These are phyloP conservation scores for Pichia sp. DNA, from an alignment of 1,139 yeast genomes.

Conservation along the genomic window DNA sequence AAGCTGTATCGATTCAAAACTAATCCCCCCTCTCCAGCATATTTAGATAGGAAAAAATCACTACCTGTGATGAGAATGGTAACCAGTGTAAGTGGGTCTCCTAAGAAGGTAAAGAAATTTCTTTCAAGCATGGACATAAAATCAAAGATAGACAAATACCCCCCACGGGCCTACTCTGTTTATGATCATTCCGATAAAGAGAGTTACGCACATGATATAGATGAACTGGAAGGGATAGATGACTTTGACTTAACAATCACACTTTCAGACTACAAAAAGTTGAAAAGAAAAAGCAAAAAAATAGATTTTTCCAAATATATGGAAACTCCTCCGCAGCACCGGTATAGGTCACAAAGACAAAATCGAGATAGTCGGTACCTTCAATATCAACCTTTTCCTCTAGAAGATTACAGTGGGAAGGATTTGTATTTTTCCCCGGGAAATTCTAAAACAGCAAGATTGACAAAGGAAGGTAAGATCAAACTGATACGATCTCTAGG, in stretches of 20 bases:
- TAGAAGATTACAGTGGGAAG: constrained; percentile 5
- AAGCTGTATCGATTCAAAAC: constrained; percentile 9
- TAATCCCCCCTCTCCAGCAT: constrained; percentile 9
- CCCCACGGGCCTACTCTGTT: neutral
- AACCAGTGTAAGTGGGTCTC: constrained; percentile 18
- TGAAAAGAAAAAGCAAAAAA: constrained; percentile 24
- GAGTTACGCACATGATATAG: neutral
- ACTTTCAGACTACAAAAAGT: constrained; percentile 25
- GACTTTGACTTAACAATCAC: constrained; percentile 29
- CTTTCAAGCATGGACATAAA: constrained; percentile 29
- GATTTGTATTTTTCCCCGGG: neutral
- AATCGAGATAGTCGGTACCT: neutral
- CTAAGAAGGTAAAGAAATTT: constrained; percentile 25
- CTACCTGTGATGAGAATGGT: constrained; percentile 24
- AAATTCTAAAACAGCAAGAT: constrained; percentile 24
- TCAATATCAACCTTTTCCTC: constrained; percentile 1
- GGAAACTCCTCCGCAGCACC: constrained; percentile 20
- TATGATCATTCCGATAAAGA: neutral
- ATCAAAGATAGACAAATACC: neutral
- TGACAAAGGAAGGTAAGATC: constrained; percentile 31
- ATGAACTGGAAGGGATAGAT: neutral
- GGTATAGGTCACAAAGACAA: neutral
- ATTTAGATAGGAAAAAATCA: constrained; percentile 23
- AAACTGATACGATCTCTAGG: constrained; percentile 29
- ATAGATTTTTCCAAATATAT: constrained; percentile 28